phyloP scores from a whole-genome alignment of 2,329 filamentous ascomycete genomes.

The Penicillium corylophilum region DNA sequence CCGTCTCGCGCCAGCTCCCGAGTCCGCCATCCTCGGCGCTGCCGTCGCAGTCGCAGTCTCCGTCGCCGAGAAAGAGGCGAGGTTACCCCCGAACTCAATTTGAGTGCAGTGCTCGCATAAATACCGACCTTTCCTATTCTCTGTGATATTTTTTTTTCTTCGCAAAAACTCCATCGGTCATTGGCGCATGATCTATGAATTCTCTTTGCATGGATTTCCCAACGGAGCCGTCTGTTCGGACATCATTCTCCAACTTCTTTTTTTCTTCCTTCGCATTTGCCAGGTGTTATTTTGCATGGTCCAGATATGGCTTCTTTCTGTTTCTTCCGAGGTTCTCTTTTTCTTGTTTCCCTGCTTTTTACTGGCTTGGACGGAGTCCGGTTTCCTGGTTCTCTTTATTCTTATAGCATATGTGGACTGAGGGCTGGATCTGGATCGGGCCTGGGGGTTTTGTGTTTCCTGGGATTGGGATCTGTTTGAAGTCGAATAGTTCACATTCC shows the following conservation, averaged over 20 bases:
- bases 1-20: conserved; percentile 42
- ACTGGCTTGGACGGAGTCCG: conserved; percentile 13
- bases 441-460: not conserved
- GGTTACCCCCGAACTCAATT: not conserved
- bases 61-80: conserved; percentile 28
- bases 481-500: too few species aligned
- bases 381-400: conserved; percentile 1
- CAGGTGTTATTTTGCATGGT: conserved; percentile 16
- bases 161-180: conserved; percentile 7
- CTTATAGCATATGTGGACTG: not conserved
- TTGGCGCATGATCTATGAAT: conserved; percentile 13
- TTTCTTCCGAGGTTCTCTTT: not conserved
- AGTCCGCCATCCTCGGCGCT: conserved; percentile 48
- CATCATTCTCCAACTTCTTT: not conserved
- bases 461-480: not conserved
- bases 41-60: conserved; percentile 50
- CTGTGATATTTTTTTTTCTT: conserved; percentile 15
- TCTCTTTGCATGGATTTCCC: not conserved
- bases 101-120: conserved; percentile 15
- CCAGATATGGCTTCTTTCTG: conserved; percentile 3
- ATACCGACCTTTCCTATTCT: conserved; percentile 9
- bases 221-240: conserved; percentile 2
- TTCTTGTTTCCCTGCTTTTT: not conserved
- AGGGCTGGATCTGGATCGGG: not conserved
- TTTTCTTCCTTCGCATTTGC: conserved; percentile 12